These are phyloP conservation scores for Pharus latifolius DNA, from an alignment of 176 grass and related monocot genomes.

Conservation along the genomic window DNA sequence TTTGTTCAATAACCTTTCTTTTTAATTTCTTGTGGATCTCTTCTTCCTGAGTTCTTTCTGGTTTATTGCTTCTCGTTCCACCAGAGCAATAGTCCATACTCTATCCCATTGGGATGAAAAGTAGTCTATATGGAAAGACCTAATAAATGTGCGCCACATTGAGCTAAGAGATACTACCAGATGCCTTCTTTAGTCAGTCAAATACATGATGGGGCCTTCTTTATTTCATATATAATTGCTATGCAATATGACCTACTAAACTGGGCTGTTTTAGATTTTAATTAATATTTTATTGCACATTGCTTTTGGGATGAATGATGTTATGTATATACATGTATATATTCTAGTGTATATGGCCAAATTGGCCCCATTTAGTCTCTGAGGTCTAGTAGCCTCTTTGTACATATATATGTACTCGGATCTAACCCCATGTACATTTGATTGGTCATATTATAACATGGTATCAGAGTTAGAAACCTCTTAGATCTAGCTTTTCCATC, in stretches of 20 bases:
- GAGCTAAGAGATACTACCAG: background rate
- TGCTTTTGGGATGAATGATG: background rate
- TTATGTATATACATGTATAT: too few relatives aligned
- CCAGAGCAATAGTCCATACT: background rate
- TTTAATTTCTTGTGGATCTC: background rate
- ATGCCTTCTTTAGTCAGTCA: background rate
- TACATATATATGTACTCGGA: too few relatives aligned
- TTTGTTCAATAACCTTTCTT: slow-evolving; percentile 3
- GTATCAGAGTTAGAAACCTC: too few relatives aligned
- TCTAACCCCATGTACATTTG: too few relatives aligned
- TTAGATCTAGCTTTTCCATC: too few relatives aligned
- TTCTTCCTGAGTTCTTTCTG: background rate
- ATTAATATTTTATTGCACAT: background rate
- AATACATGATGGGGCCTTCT: background rate
- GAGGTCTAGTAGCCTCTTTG: too few relatives aligned
- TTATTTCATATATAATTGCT: background rate
- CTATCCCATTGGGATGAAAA: background rate
- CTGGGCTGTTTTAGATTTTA: background rate
- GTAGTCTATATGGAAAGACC: background rate
- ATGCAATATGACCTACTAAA: background rate
- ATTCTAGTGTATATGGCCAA: too few relatives aligned
- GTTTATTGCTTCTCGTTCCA: background rate
- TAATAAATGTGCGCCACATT: background rate
- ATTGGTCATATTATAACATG: too few relatives aligned
- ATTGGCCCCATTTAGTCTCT: too few relatives aligned